phyloP scores from a whole-genome alignment of 176 grass and related monocot species.

The Zoysia japonica region DNA sequence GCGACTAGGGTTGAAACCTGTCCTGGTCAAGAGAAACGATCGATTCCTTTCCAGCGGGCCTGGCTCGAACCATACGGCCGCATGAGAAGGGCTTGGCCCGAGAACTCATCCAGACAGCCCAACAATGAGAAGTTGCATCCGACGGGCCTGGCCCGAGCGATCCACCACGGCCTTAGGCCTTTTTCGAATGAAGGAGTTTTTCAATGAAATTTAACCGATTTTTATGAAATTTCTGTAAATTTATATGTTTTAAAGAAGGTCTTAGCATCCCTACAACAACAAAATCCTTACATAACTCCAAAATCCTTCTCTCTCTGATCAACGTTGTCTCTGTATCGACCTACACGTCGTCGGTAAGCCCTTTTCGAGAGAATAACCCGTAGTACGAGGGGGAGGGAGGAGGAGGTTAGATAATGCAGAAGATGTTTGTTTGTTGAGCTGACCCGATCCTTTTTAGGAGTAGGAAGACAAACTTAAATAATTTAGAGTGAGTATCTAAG shows the following conservation, averaged over 20 bases:
- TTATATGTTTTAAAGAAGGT: no score
- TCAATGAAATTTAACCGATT: no score
- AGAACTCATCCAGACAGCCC: not conserved
- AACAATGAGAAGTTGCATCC: not conserved
- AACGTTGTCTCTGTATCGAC: no score
- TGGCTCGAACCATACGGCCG: not conserved
- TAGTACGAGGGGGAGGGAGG: no score
- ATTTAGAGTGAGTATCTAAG: not conserved
- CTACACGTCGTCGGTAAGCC: no score
- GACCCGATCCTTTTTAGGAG: not conserved
- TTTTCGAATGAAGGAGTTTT: no score
- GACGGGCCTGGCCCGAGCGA: not conserved
- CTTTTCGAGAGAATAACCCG: no score
- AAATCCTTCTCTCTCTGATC: constrained; percentile 18
- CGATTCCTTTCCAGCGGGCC: not conserved
- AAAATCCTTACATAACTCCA: not conserved
- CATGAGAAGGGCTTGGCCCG: not conserved
- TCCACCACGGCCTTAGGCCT: not conserved
- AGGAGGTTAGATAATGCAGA: no score
- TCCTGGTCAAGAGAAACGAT: not conserved
- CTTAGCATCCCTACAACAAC: not conserved
- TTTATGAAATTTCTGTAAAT: no score
- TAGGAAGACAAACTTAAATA: not conserved
- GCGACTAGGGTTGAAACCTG: no score
- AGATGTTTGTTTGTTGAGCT: not conserved